Base-by-base conservation (phyloP, 305 asterid species). In the Andrographis paniculata region DNA sequence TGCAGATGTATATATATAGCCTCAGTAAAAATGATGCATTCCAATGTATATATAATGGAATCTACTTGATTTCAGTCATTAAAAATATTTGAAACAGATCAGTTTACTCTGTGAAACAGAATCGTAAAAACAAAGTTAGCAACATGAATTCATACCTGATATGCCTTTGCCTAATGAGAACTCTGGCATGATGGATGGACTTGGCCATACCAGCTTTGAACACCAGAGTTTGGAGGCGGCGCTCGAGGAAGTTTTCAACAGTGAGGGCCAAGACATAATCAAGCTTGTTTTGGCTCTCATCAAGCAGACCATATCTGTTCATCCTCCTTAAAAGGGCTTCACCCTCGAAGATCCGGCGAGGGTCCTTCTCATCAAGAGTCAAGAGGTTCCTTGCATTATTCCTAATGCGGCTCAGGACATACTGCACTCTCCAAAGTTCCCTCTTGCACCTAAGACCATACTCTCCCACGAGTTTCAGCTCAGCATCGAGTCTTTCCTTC, bases 121-220 rank as follows among this genome's bases (percentile, higher is more conserved):
- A 37, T 0, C 14, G 14, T 2, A 33, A 33, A 13, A 1, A 33
- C n/a, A n/a, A n/a, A n/a, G n/a, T n/a, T n/a, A n/a, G n/a, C 38
- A 0, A 0, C 11, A 33, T 7, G 12, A 33, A 33, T 14, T 10
- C 10, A 28, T 52, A 75, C 82, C 82, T 71, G 69, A 75, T 68
- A 43, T 75, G 82, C 71, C 74, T 68, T 45, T 75, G 78, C 71
- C 82, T 75, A 62, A 75, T 75, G 31, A 75, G 82, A 36, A 75
- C 82, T 56, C 82, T 64, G 8, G 82, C 82, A 46, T 75, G 82
- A 55, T 75, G 82, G 58, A 75, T 75, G 45, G 82, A 75, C 74
- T 75, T 75, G 14, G 82, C 82, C 82, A 75, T 71, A 35, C 82
- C 82, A 0, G 78, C 74, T 61, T 74, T 74, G 9, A 74, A 74